Evolutionary conservation across 306 rosid genomes (phyloP).

Genomic region (Styphnolobium japonicum): DNA sequence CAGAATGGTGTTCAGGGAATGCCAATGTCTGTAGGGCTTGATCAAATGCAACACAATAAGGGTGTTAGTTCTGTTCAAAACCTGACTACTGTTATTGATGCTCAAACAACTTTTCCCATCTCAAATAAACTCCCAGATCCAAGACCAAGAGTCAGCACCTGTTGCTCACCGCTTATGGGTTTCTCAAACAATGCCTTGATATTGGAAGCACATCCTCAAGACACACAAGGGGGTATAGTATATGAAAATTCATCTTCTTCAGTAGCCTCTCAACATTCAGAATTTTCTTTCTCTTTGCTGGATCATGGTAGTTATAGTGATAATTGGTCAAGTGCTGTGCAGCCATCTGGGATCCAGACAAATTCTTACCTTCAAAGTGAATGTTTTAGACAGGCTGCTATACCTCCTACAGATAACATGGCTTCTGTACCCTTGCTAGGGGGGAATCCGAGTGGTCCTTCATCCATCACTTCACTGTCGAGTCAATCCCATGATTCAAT

Average conservation of each 20-base stretch:
- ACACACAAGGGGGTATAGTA: slow-evolving; percentile 41
- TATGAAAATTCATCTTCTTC: slow-evolving; percentile 52
- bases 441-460: slow-evolving; percentile 40
- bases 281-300: slow-evolving; percentile 38
- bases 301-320: slow-evolving; percentile 55
- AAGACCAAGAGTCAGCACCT: slow-evolving; percentile 36
- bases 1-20: slow-evolving; percentile 57
- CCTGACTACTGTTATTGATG: slow-evolving; percentile 41
- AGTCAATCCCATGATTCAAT: slow-evolving; percentile 43
- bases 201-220: slow-evolving; percentile 47
- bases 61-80: slow-evolving; percentile 36
- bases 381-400: slow-evolving; percentile 39
- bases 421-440: slow-evolving; percentile 43
- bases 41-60: slow-evolving; percentile 46
- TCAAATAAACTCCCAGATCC: slow-evolving; percentile 49
- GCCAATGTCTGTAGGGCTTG: slow-evolving; percentile 50
- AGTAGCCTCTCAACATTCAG: slow-evolving; percentile 50
- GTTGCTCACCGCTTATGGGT: slow-evolving; percentile 34
- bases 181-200: slow-evolving; percentile 42
- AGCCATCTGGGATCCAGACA: slow-evolving; percentile 52
- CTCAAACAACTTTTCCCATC: slow-evolving; percentile 44
- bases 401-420: slow-evolving; percentile 40
- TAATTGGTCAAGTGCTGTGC: slow-evolving; percentile 61
- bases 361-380: slow-evolving; percentile 46
- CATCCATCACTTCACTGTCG: slow-evolving; percentile 46